Base-by-base conservation (phyloP, 495 filamentous ascomycete genomes). In the Lasiosphaeris hirsuta region DNA sequence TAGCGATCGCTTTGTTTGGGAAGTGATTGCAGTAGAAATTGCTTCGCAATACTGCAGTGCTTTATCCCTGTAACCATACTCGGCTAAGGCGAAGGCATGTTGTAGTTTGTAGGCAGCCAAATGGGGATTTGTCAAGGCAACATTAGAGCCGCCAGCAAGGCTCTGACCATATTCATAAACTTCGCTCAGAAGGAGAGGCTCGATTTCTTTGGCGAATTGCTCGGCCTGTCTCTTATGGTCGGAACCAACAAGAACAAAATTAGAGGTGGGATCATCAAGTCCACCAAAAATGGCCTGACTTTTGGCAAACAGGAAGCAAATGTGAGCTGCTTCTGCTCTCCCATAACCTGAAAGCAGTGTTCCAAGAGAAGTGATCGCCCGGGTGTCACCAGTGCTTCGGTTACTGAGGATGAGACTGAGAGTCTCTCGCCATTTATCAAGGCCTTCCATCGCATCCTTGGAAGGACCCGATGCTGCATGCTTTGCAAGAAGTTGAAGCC, bases 381-480 rank as follows among this genome's bases (percentile, higher is more conserved):
- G 81, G 23, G 78, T 81, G 69, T 97, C 95, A 18, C 88, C 86
- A 6, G 82, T 71, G 48, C 86, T 95, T 49, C 95, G 83, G 72
- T 97, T 97, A 75, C 84, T 90, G 23, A 97, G 71, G 36, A 97
- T 83, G 57, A 97, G 71, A 1, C 86, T 85, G 14, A 97, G 73
- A 2, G 93, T 96, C 70, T 99, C 94, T 50, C 84, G 84, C 95
- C 95, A 99, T 65, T 88, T 89, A 61, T 96, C 88, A 19, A 99
- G 78, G 13, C 94, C 94, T 65, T 89, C 88, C 17, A 90, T 74
- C 0, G 87, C 86, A 68, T 91, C 87, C 63, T 87, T 88, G 7
- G 86, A 80, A 17, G 82, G 64, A 3, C 81, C 86, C 47, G 80
- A 73, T 19, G 80, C 76, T 58, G 83, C 75, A 30, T 83, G 77